Evolutionary conservation across 306 rosid genomes (phyloP).

Genomic region (Alnus rubra): DNA sequence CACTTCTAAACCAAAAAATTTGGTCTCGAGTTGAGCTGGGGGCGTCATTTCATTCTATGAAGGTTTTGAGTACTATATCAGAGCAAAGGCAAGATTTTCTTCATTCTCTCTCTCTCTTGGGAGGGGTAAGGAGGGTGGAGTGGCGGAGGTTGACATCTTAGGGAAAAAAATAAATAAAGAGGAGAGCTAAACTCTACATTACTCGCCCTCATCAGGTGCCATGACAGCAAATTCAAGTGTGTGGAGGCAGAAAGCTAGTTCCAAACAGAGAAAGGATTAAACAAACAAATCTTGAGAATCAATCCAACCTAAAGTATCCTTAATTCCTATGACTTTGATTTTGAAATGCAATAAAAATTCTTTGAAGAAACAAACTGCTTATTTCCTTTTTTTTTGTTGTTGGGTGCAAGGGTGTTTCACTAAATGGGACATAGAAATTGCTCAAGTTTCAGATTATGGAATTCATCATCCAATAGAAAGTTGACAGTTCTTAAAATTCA

Average conservation of each 20-base stretch:
- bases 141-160: not conserved
- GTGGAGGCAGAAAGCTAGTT: not conserved
- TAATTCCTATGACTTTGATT: not conserved
- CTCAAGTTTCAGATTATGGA: not conserved
- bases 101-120: not conserved
- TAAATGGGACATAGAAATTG: slow-evolving; percentile 4
- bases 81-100: not conserved
- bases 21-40: not conserved
- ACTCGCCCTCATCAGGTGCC: not conserved
- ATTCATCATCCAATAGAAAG: slow-evolving; percentile 13
- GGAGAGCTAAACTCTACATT: not conserved
- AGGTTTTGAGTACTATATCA: not conserved
- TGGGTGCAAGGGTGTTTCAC: not conserved
- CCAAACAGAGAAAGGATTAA: not conserved
- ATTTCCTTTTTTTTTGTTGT: not conserved
- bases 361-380: not conserved
- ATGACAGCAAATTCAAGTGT: slow-evolving; percentile 1
- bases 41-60: not conserved
- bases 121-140: not conserved
- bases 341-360: slow-evolving; percentile 1
- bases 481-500: slow-evolving; percentile 20
- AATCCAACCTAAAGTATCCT: not conserved
- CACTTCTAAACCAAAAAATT: not conserved
- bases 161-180: not conserved
- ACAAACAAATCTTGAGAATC: not conserved